These are phyloP conservation scores for Beauveria medogensis DNA, from an alignment of 2,329 filamentous ascomycete genomes.

Conservation along the genomic window DNA sequence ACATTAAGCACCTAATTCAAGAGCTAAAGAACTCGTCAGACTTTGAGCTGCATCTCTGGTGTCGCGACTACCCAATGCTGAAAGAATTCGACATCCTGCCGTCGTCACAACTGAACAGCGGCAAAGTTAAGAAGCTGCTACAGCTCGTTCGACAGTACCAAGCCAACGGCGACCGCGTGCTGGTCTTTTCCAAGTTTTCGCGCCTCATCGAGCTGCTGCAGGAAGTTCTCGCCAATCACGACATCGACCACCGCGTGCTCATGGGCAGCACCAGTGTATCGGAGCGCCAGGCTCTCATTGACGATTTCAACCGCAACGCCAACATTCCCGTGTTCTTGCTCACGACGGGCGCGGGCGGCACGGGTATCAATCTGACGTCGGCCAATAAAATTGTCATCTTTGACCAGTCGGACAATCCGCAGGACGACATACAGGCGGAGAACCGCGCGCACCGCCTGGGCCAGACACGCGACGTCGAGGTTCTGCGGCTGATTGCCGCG, in stretches of 20 bases:
- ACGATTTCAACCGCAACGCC: conserved; percentile 70
- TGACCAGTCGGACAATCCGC: conserved; percentile 93
- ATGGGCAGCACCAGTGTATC: conserved; percentile 77
- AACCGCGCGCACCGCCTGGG: conserved; percentile 94
- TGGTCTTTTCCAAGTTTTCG: conserved; percentile 92
- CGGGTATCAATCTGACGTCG: conserved; percentile 88
- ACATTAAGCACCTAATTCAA: conserved; percentile 43
- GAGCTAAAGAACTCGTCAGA: conserved; percentile 53
- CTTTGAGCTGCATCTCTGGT: conserved; percentile 59
- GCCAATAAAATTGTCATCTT: conserved; percentile 98
- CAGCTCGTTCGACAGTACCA: conserved; percentile 67
- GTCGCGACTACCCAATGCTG: conserved; percentile 50
- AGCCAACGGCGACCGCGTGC: conserved; percentile 71
- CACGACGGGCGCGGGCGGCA: conserved; percentile 90
- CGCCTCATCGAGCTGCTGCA: conserved; percentile 86
- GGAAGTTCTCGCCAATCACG: conserved; percentile 65
- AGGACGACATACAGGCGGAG: conserved; percentile 97
- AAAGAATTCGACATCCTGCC: conserved; percentile 45
- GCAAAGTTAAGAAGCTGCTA: conserved; percentile 77
- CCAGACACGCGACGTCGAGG: conserved; percentile 83
- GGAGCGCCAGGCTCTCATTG: conserved; percentile 78
- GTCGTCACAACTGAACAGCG: conserved; percentile 53
- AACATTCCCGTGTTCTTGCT: conserved; percentile 85
- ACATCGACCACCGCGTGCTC: conserved; percentile 73
- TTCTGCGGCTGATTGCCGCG: conserved; percentile 73